Percentiles rank a stretch among this genome's conserved stretches.
These are phyloP conservation scores for Termitomyces sp. DNA, from an alignment of 768 basidiomycete genomes.

Conservation along the genomic window DNA sequence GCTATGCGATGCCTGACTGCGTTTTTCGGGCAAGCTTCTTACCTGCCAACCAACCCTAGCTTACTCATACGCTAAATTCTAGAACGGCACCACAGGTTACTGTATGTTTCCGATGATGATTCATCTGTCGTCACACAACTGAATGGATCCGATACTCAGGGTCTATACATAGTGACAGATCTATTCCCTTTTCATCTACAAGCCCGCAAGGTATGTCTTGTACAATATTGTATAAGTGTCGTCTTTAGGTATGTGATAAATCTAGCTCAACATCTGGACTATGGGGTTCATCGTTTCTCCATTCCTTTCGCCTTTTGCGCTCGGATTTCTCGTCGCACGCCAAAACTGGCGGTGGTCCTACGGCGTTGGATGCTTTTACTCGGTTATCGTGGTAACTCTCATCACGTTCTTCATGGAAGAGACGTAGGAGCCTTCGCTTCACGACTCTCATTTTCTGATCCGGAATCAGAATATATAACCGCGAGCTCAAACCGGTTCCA, in stretches of 20 bases:
- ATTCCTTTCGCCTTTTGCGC: constrained; percentile 58
- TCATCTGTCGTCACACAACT: neutral
- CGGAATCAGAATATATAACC: constrained; percentile 54
- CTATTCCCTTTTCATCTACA: constrained; percentile 57
- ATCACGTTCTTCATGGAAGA: constrained; percentile 62
- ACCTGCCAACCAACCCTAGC: neutral
- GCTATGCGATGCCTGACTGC: constrained; percentile 30
- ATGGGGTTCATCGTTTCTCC: constrained; percentile 68
- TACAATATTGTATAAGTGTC: neutral
- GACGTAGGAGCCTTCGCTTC: constrained; percentile 37
- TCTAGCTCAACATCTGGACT: constrained; percentile 63
- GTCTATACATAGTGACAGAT: constrained; percentile 47
- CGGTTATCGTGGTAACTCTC: constrained; percentile 45
- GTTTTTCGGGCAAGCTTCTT: constrained; percentile 21
- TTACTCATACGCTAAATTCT: neutral
- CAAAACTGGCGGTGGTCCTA: constrained; percentile 63
- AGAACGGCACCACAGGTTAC: constrained; percentile 52
- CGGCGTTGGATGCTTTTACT: constrained; percentile 59
- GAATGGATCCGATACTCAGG: constrained; percentile 17
- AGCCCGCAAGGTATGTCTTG: constrained; percentile 38
- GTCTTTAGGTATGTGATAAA: neutral
- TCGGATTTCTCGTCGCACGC: constrained; percentile 62
- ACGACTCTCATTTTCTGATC: neutral
- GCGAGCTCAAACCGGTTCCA: constrained; percentile 47
- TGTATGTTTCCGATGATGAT: constrained; percentile 10